Percentiles rank a stretch among this genome's conserved stretches.
Evolutionary conservation across 2,329 filamentous ascomycete species (phyloP).

Genomic region (Nemania sp.): DNA sequence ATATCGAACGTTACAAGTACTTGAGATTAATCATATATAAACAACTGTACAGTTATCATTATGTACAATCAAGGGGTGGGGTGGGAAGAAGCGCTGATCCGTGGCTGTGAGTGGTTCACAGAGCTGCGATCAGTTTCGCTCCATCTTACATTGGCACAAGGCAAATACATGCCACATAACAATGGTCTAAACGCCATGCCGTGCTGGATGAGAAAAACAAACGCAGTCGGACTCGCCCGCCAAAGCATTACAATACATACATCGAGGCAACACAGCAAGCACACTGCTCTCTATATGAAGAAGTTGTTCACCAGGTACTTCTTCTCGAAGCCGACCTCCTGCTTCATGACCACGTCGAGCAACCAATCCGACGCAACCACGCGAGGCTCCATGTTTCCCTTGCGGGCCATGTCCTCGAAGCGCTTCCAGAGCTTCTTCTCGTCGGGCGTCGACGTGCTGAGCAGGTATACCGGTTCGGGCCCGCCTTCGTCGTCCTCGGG

Average conservation of each 20-base stretch:
- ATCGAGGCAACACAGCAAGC: not conserved
- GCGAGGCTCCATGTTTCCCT: constrained; percentile 76
- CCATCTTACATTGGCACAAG: no score
- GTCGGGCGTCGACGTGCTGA: constrained; percentile 67
- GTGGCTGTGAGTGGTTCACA: constrained; percentile 12
- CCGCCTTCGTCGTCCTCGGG: constrained; percentile 63
- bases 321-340: constrained; percentile 71
- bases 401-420: constrained; percentile 78
- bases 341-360: constrained; percentile 84
- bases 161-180: not conserved
- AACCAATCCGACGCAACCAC: constrained; percentile 90
- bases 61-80: constrained; percentile 22
- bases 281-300: constrained; percentile 36
- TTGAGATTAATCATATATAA: constrained; percentile 5
- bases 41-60: constrained; percentile 12
- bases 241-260: constrained; percentile 11
- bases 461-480: constrained; percentile 77
- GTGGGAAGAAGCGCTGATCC: constrained; percentile 2
- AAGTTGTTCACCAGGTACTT: constrained; percentile 60
- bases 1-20: constrained; percentile 10
- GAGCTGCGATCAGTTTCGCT: no score
- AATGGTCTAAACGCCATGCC: constrained; percentile 24
- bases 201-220: no score
- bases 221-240: no score
- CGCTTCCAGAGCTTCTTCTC: constrained; percentile 78